Evolutionary conservation across 1,284 basidiomycete species (phyloP).

Genomic region (Polyporus tsugae): DNA sequence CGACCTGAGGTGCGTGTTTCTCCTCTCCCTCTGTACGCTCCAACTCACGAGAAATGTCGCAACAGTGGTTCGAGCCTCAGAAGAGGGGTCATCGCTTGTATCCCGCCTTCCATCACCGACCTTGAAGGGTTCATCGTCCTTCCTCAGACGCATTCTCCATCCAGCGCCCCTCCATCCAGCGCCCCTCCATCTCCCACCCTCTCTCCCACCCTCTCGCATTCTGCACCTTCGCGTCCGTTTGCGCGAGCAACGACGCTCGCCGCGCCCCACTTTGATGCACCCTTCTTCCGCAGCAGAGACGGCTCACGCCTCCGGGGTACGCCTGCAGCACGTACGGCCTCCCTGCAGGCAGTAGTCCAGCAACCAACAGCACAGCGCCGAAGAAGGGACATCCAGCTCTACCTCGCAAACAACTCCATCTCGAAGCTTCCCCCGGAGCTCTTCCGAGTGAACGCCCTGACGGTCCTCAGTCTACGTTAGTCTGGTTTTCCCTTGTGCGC

Average conservation of each 20-base stretch:
- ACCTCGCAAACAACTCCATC: slow-evolving; percentile 52
- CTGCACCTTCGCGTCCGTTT: slow-evolving; percentile 18
- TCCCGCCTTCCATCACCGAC: slow-evolving; percentile 52
- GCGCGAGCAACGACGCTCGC: slow-evolving; percentile 26
- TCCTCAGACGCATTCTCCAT: slow-evolving; percentile 29
- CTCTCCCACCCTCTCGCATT: slow-evolving; percentile 14
- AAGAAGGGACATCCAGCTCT: slow-evolving; percentile 30
- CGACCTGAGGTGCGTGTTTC: slow-evolving; percentile 31
- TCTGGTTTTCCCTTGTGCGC: no score
- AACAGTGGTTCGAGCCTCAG: slow-evolving; percentile 12
- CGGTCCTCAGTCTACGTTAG: slow-evolving; percentile 65
- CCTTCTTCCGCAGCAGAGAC: slow-evolving; percentile 24
- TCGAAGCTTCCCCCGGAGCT: slow-evolving; percentile 57
- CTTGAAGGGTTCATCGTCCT: slow-evolving; percentile 51
- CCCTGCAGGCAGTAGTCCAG: slow-evolving; percentile 19
- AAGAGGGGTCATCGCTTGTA: slow-evolving; percentile 46
- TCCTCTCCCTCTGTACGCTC: background rate
- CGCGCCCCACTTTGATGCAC: slow-evolving; percentile 25
- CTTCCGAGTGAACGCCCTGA: slow-evolving; percentile 59
- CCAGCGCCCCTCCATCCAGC: slow-evolving; percentile 24
- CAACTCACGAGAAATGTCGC: background rate
- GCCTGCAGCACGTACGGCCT: slow-evolving; percentile 29
- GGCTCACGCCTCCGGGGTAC: slow-evolving; percentile 24
- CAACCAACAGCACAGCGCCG: slow-evolving; percentile 4
- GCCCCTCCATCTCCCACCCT: slow-evolving; percentile 28